phyloP scores from a whole-genome alignment of 441 rosid species.

The Theobroma grandiflorum region DNA sequence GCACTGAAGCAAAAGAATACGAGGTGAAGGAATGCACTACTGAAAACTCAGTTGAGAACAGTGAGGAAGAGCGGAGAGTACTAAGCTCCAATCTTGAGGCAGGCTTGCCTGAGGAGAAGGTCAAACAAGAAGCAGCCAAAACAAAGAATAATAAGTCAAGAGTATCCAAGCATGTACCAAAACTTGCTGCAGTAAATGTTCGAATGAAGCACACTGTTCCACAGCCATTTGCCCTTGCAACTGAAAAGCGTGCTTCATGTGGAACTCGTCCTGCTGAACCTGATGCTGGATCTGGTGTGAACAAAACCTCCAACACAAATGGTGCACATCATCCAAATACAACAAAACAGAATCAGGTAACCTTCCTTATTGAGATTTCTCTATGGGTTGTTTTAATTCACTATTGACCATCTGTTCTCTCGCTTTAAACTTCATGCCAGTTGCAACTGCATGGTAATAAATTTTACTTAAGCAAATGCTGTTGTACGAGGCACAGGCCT shows the following conservation, averaged over 20 bases:
- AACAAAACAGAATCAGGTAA: conserved; percentile 61
- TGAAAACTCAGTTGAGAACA: conserved; percentile 52
- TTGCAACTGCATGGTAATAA: not conserved
- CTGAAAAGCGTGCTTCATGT: conserved; percentile 88
- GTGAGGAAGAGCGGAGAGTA: conserved; percentile 42
- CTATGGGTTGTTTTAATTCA: not conserved
- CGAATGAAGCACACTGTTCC: conserved; percentile 87
- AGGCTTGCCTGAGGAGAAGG: conserved; percentile 41
- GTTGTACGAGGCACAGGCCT: not conserved
- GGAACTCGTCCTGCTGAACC: conserved; percentile 61
- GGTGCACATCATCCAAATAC: conserved; percentile 41
- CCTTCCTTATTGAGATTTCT: conserved; percentile 17
- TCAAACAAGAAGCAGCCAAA: conserved; percentile 42
- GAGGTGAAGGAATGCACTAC: conserved; percentile 89
- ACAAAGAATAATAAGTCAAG: conserved; percentile 42
- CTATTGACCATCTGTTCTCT: not conserved
- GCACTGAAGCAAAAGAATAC: conserved; percentile 65
- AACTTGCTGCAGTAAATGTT: conserved; percentile 46
- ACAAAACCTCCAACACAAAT: conserved; percentile 46
- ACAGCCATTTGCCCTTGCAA: conserved; percentile 89
- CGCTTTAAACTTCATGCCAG: not conserved
- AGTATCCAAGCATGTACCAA: conserved; percentile 53
- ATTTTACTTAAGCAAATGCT: not conserved
- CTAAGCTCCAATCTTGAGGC: conserved; percentile 36
- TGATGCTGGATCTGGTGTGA: conserved; percentile 42